Conservation (phyloP, 805 yeast species). For the Spathaspora sp. region DNA sequence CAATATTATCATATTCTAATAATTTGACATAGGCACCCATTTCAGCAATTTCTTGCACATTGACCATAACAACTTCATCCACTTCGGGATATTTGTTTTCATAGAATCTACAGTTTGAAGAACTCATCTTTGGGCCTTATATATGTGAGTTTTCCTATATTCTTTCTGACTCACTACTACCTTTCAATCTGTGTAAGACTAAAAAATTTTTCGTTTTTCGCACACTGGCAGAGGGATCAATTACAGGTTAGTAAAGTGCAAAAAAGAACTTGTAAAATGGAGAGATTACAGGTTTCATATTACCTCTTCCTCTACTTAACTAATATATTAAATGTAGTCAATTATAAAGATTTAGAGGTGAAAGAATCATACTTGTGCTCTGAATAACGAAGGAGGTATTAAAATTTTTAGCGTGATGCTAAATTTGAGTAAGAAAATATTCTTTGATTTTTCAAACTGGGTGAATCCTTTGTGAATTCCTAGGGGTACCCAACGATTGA, state of each 20-base stretch:
- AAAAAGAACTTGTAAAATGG: neutral
- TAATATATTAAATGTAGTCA: too few species aligned
- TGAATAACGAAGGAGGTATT: too few species aligned
- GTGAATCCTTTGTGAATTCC: too few species aligned
- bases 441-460: too few species aligned
- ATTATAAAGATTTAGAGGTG: neutral
- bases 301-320: neutral
- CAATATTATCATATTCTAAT: conserved; percentile 95
- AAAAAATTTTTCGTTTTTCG: neutral
- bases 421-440: too few species aligned
- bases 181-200: neutral
- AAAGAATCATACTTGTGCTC: neutral
- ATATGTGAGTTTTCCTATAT: neutral
- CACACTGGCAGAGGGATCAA: neutral
- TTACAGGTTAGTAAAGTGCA: neutral
- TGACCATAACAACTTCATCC: conserved; percentile 98
- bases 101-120: conserved; percentile 91
- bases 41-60: conserved; percentile 96
- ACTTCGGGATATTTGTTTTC: conserved; percentile 98
- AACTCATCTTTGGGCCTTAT: conserved; percentile 53
- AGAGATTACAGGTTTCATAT: neutral
- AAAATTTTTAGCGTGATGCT: too few species aligned
- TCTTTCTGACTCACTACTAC: neutral
- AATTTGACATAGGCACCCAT: conserved; percentile 99
- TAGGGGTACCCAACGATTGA: too few species aligned